Base-by-base conservation (phyloP, 2,329 filamentous ascomycete genomes). In the Laburnicola sp. region DNA sequence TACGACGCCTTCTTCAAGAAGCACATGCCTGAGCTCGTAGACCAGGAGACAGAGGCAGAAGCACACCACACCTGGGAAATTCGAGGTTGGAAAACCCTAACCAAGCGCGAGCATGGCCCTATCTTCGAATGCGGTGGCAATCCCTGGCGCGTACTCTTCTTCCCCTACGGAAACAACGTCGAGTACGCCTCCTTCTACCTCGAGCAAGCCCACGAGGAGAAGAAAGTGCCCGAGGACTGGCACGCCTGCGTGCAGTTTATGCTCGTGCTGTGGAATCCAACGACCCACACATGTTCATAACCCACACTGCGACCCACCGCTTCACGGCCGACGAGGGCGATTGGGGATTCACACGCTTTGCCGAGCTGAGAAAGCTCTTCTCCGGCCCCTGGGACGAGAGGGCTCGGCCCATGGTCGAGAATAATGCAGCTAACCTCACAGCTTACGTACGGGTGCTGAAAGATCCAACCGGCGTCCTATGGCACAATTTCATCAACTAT, bases 291-390 rank as follows among this genome's bases (percentile, higher is more conserved):
- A 82, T 97, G 63, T 91, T 88, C 72, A 74, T 82, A 34, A 81
- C 81, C 44, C 88, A 96, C 64, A 81, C 80, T 36, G 94, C 94
- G n/a, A 91, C 92, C 63, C 94, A 99, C 71, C 88, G 94, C 52
- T 99, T 97, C 74, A 97, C 91, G 3, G 89, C 89, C 57, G 94
- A 97, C 37, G 94, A 99, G 74, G 91, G 91, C 23, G 94, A 99
- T 66, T 99, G 94, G 94, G 94, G 94, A 1, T 99, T 99, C 72
- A 99, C 94, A n/a, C 81, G 93, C 49, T 99, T 97, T 69, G 86
- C 91, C 9, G 94, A 97, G 71, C 82, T 96, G 43, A 83, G 91
- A 47, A 87, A 86, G 65, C 87, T 97, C 71, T 96, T 97, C 69
- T 87, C 86, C 54, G 78, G 86, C 30, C 81, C 84, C 1, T 96